These are phyloP conservation scores for Rhododendron mucronatum DNA, from an alignment of 148 eudicot species.

Conservation along the genomic window DNA sequence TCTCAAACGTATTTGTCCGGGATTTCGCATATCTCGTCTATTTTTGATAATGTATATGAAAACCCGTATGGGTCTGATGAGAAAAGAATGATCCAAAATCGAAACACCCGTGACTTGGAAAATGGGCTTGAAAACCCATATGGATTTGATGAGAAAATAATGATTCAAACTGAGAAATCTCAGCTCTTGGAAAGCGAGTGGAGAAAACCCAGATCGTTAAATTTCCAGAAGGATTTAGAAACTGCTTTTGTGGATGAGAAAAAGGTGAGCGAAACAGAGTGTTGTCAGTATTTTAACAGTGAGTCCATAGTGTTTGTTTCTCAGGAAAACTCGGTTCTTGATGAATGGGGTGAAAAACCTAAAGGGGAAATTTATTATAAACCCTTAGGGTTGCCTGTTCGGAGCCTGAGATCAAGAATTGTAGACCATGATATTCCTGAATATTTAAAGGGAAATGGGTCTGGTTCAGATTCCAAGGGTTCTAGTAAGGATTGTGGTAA, in stretches of 20 bases:
- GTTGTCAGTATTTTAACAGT: constrained; percentile 21
- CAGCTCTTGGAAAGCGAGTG: background rate
- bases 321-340: constrained; percentile 25
- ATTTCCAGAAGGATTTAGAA: background rate
- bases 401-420: constrained; percentile 58
- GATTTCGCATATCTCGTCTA: constrained; percentile 37
- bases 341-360: constrained; percentile 14
- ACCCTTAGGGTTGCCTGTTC: constrained; percentile 66
- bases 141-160: constrained; percentile 12
- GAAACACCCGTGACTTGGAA: constrained; percentile 12
- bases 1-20: constrained; percentile 25
- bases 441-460: constrained; percentile 23
- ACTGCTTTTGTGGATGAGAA: background rate
- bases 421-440: constrained; percentile 36
- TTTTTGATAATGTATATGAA: constrained; percentile 50
- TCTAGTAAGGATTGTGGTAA: constrained; percentile 17
- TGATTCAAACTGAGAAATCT: background rate
- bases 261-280: constrained; percentile 18
- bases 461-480: constrained; percentile 17
- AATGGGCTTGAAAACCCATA: background rate
- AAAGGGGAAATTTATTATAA: constrained; percentile 13
- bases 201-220: background rate
- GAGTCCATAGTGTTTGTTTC: constrained; percentile 39
- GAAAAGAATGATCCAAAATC: constrained; percentile 16
- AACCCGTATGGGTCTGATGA: constrained; percentile 38